Evolutionary conservation across 2,329 filamentous ascomycete species (phyloP).

Genomic region (Cladosporium oxysporum): DNA sequence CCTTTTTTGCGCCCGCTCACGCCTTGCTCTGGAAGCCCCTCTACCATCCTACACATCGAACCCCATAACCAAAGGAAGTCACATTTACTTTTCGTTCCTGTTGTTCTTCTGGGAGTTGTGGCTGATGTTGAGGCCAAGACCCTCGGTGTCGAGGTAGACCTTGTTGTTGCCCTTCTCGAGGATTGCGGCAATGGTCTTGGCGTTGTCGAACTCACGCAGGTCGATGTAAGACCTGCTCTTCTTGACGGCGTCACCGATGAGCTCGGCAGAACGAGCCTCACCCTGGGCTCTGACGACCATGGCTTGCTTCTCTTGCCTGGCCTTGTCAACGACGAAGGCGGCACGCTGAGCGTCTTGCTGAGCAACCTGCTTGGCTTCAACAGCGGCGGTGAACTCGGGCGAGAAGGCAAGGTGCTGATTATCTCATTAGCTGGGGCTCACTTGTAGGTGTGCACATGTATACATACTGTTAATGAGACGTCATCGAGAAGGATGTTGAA

Average conservation of each 20-base stretch:
- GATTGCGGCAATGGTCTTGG: conserved; percentile 81
- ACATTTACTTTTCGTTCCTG: conserved; percentile 19
- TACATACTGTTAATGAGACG: conserved; percentile 75
- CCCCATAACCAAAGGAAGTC: background rate
- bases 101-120: conserved; percentile 30
- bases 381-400: conserved; percentile 68
- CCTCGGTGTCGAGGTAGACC: conserved; percentile 87
- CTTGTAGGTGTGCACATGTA: background rate
- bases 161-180: conserved; percentile 91
- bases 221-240: conserved; percentile 97
- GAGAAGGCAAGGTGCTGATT: conserved; percentile 66
- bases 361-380: conserved; percentile 70
- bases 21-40: conserved; percentile 8
- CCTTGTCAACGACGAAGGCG: conserved; percentile 97
- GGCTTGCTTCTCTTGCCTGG: conserved; percentile 98
- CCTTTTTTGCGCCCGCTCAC: conserved; percentile 19
- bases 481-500: conserved; percentile 99
- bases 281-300: conserved; percentile 98
- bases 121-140: conserved; percentile 83
- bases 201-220: conserved; percentile 97
- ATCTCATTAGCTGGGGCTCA: conserved; percentile 12
- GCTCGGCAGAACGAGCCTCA: conserved; percentile 95
- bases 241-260: conserved; percentile 99
- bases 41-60: conserved; percentile 14
- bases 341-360: conserved; percentile 95